Evolutionary conservation across 2,329 filamentous ascomycete genomes (phyloP).

Genomic region (Microsporum ferrugineum): DNA sequence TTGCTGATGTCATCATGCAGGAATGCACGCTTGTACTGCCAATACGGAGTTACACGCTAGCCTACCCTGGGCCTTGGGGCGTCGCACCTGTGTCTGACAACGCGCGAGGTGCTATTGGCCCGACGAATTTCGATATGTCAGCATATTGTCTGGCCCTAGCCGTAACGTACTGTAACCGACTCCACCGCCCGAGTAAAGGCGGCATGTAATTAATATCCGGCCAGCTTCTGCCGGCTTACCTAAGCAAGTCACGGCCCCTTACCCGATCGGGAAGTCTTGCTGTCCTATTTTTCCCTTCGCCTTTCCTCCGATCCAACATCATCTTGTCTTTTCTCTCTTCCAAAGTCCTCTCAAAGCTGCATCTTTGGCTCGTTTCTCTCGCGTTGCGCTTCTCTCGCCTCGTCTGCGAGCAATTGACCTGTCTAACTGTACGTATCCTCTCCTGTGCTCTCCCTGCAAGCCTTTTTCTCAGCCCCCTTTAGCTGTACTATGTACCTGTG

Average conservation of each 20-base stretch:
- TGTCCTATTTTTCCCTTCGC: slow-evolving; percentile 3
- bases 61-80: background rate
- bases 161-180: background rate
- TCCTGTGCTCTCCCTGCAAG: background rate
- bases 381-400: background rate
- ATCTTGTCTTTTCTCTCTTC: background rate
- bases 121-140: background rate
- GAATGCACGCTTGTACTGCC: background rate
- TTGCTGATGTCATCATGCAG: background rate
- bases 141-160: background rate
- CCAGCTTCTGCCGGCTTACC: background rate
- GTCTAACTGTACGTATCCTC: background rate
- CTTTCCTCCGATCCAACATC: background rate
- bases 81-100: background rate
- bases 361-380: background rate
- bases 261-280: slow-evolving; percentile 1
- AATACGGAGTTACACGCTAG: background rate
- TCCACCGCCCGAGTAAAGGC: slow-evolving; percentile 2
- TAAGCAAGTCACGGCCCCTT: background rate
- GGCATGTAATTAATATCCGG: slow-evolving; percentile 3
- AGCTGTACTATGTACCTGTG: background rate
- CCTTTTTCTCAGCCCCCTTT: background rate
- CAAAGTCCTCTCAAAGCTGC: background rate
- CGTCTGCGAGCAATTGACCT: background rate
- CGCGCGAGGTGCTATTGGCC: background rate